phyloP scores from a whole-genome alignment of 75 land plant species.

The Picea sitchensis region DNA sequence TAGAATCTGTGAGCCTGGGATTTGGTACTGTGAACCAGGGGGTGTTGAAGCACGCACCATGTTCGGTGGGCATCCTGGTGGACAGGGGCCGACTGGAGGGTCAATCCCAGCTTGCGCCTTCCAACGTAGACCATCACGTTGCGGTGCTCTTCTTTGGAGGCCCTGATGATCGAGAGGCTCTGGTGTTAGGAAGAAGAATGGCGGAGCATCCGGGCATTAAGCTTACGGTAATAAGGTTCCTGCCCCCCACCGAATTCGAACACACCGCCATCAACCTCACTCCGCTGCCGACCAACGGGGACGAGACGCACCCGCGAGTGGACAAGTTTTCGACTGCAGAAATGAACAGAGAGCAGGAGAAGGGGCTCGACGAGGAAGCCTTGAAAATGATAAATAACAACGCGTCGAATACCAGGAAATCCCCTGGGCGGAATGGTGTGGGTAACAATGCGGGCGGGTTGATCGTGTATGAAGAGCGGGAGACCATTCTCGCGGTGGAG shows the following conservation, averaged over 20 bases:
- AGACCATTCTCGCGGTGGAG: slow-evolving; percentile 23
- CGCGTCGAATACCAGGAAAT: not conserved
- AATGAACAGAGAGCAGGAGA: too few relatives aligned
- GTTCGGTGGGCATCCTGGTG: slow-evolving; percentile 62
- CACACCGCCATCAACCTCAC: slow-evolving; percentile 2
- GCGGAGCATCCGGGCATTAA: slow-evolving; percentile 70
- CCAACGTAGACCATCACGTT: slow-evolving; percentile 24
- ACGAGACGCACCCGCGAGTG: not conserved
- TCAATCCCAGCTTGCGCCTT: slow-evolving; percentile 24
- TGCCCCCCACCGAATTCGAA: not conserved
- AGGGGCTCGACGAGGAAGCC: not conserved
- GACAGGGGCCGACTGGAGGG: slow-evolving; percentile 52
- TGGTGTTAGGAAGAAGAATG: slow-evolving; percentile 58
- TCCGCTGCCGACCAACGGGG: slow-evolving; percentile 20
- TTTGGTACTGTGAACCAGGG: slow-evolving; percentile 33
- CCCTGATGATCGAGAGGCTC: slow-evolving; percentile 63
- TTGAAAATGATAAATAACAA: slow-evolving; percentile 8
- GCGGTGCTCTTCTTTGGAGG: slow-evolving; percentile 74
- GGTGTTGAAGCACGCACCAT: slow-evolving; percentile 51
- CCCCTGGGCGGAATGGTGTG: not conserved
- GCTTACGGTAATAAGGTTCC: slow-evolving; percentile 43
- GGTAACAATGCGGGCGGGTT: slow-evolving; percentile 1
- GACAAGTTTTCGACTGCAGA: not conserved
- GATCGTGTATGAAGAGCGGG: slow-evolving; percentile 40
- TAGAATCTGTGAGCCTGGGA: slow-evolving; percentile 39